Evolutionary conservation across 805 yeast species (phyloP).

Genomic region (Pichia exigua): DNA sequence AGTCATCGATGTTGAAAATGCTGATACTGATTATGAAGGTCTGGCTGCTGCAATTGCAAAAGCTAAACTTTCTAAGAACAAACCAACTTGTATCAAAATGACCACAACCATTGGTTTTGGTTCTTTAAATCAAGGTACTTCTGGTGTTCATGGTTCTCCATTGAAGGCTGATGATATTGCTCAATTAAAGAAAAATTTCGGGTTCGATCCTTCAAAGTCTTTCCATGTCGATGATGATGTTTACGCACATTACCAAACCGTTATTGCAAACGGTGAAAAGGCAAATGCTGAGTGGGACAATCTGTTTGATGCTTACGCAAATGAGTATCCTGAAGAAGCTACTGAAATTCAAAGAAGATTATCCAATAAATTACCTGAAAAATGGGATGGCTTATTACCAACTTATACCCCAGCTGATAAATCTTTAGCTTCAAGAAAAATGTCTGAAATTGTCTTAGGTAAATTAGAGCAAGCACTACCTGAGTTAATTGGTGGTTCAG

Average conservation of each 20-base stretch:
- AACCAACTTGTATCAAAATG: slow-evolving; percentile 86
- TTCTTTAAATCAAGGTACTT: slow-evolving; percentile 76
- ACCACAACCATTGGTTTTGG: slow-evolving; percentile 94
- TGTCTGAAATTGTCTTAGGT: slow-evolving; percentile 73
- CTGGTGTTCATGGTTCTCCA: slow-evolving; percentile 94
- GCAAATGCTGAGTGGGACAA: slow-evolving; percentile 71
- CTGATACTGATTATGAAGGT: slow-evolving; percentile 69
- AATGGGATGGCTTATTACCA: slow-evolving; percentile 77
- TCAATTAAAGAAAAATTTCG: slow-evolving; percentile 76
- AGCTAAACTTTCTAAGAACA: slow-evolving; percentile 69
- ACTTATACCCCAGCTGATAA: slow-evolving; percentile 67
- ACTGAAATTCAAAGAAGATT: slow-evolving; percentile 77
- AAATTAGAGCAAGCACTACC: slow-evolving; percentile 60
- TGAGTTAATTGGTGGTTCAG: slow-evolving; percentile 95
- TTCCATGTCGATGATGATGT: slow-evolving; percentile 83
- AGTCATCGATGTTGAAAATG: slow-evolving; percentile 66
- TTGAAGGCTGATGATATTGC: slow-evolving; percentile 86
- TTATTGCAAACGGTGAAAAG: slow-evolving; percentile 54
- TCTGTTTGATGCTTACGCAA: slow-evolving; percentile 50
- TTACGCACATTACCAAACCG: slow-evolving; percentile 54
- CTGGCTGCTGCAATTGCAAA: slow-evolving; percentile 64
- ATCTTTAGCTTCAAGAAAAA: slow-evolving; percentile 90
- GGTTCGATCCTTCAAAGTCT: slow-evolving; percentile 78
- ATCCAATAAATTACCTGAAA: slow-evolving; percentile 66
- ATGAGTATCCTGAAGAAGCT: slow-evolving; percentile 70